These are phyloP conservation scores for Acacia pycnantha DNA, from an alignment of 331 rosid species.

Conservation along the genomic window DNA sequence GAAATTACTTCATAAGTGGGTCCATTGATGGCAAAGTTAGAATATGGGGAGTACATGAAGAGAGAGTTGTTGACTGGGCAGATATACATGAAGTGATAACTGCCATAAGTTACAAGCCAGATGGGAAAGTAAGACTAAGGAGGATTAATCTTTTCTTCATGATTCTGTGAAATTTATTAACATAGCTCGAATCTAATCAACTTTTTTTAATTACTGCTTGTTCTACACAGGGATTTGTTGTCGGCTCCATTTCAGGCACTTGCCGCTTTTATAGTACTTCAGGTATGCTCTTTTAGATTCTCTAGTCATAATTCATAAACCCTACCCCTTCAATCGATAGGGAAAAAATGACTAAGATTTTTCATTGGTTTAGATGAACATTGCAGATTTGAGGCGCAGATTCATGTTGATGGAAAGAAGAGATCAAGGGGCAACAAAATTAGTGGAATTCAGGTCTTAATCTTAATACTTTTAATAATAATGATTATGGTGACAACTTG, in stretches of 20 bases:
- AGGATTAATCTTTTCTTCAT: background rate
- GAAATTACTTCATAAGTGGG: conserved; percentile 80
- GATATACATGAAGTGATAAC: conserved; percentile 72
- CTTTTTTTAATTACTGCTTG: background rate
- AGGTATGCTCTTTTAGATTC: conserved; percentile 45
- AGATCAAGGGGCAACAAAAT: conserved; percentile 68
- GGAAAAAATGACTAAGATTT: background rate
- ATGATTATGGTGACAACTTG: background rate
- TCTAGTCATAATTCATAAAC: background rate
- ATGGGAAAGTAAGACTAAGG: conserved; percentile 62
- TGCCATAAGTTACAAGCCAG: conserved; percentile 74
- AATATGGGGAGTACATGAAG: conserved; percentile 72
- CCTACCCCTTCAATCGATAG: background rate
- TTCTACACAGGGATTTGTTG: conserved; percentile 65
- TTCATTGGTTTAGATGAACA: conserved; percentile 51
- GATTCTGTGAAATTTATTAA: background rate
- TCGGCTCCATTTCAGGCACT: conserved; percentile 72
- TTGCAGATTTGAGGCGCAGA: conserved; percentile 48
- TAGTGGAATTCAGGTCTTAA: conserved; percentile 83
- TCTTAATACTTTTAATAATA: conserved; percentile 19
- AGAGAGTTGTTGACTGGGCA: conserved; percentile 88
- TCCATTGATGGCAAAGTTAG: conserved; percentile 89
- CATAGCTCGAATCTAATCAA: background rate
- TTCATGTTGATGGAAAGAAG: conserved; percentile 51
- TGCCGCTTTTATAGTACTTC: conserved; percentile 69